Conservation (phyloP, 495 filamentous ascomycete genomes). For the Thermothielavioides terrestris region DNA sequence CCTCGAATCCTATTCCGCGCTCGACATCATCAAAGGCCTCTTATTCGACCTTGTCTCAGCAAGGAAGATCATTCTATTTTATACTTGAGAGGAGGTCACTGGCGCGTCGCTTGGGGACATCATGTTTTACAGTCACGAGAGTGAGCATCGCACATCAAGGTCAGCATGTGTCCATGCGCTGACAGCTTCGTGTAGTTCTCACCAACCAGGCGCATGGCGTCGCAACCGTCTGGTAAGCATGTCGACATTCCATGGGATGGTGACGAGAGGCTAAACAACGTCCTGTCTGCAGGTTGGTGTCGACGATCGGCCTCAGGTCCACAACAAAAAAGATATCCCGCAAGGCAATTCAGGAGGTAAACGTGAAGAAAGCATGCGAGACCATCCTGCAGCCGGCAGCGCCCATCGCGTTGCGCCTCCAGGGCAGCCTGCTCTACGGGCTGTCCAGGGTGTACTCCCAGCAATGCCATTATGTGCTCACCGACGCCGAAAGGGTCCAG, state of each 20-base stretch:
- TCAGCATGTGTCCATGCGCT: background rate
- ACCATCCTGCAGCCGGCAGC: constrained; percentile 77
- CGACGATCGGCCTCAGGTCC: constrained; percentile 66
- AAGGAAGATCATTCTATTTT: background rate
- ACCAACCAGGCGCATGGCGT: constrained; percentile 84
- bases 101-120: background rate
- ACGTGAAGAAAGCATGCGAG: constrained; percentile 76
- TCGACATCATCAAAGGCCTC: background rate
- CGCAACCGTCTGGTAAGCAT: constrained; percentile 79
- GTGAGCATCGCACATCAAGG: constrained; percentile 40
- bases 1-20: background rate
- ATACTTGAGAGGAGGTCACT: background rate
- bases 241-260: background rate
- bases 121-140: constrained; percentile 94
- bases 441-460: constrained; percentile 76
- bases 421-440: constrained; percentile 83
- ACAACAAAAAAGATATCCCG: constrained; percentile 65
- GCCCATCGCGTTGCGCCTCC: constrained; percentile 84
- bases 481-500: constrained; percentile 70
- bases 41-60: background rate
- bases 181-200: constrained; percentile 51
- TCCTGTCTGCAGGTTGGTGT: constrained; percentile 61
- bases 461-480: constrained; percentile 77
- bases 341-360: constrained; percentile 82
- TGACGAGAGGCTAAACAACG: background rate